These are phyloP conservation scores for Calendula officinalis DNA, from an alignment of 129 eudicot genomes.

Conservation along the genomic window DNA sequence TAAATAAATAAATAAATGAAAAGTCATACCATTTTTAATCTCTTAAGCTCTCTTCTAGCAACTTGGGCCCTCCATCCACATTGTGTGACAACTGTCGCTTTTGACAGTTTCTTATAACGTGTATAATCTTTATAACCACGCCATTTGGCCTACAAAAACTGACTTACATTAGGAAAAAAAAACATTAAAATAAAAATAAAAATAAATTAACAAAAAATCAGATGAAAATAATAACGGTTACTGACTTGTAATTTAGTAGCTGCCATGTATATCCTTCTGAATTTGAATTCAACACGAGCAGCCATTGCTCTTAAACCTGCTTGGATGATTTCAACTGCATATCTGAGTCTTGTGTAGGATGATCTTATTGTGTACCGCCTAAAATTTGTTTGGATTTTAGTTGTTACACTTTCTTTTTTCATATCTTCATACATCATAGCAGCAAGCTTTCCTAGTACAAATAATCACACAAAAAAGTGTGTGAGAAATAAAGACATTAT, in stretches of 20 bases:
- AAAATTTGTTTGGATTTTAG: conserved; percentile 56
- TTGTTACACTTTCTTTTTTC: conserved; percentile 51
- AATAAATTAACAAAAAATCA: background rate
- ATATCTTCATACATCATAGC: conserved; percentile 42
- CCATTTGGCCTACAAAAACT: conserved; percentile 72
- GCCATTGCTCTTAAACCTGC: conserved; percentile 71
- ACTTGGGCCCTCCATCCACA: conserved; percentile 90
- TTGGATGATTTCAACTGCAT: conserved; percentile 63
- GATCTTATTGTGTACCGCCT: conserved; percentile 52
- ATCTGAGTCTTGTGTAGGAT: conserved; percentile 42
- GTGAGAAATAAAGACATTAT: conserved; percentile 4
- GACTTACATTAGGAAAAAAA: conserved; percentile 25
- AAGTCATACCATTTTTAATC: conserved; percentile 73
- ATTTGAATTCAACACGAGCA: conserved; percentile 57
- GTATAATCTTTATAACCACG: conserved; percentile 64
- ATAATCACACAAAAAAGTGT: background rate
- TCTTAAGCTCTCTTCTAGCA: conserved; percentile 82
- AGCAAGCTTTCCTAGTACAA: conserved; percentile 56
- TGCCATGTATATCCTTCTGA: conserved; percentile 51
- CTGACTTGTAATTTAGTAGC: conserved; percentile 70
- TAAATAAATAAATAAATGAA: background rate
- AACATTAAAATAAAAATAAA: background rate
- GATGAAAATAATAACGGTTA: conserved; percentile 15
- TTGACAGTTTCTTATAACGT: conserved; percentile 60
- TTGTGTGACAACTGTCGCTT: conserved; percentile 71